Base-by-base conservation (phyloP, 2,329 filamentous ascomycete species). In the Penicillium verrucosum region DNA sequence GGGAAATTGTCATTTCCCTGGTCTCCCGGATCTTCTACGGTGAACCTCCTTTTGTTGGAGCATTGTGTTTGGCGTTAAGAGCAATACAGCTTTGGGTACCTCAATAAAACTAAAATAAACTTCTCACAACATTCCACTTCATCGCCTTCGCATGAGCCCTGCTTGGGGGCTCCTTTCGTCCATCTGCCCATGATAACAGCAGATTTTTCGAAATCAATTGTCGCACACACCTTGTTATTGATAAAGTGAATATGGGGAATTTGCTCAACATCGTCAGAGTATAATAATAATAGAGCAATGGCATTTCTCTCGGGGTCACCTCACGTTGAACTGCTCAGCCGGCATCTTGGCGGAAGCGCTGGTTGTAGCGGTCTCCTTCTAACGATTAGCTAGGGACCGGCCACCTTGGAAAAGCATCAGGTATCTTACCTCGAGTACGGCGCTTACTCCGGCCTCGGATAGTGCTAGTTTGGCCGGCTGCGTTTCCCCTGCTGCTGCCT, bases 351-450 rank as follows among this genome's bases (percentile, higher is more conserved):
- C 58, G 66, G 49, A 73, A 74, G 1, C 70, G 68, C 36, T 68
- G 66, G 34, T 60, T 66, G 53, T 74, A 73, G 30, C 64, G 65
- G 12, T 71, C 67, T 23, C 68, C 70, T 73, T 29, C 16, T 12
- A 16, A 36, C 10, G 11, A 10, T 69, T 40, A 68, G 66, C 46
- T 49, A 25, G 12, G 21, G 14, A 34, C 5, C 11, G 3, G 30
- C 30, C 5, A 14, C 6, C 16, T 23, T 37, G 2, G 25, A 9
- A 16, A 25, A 16, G 21, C 4, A 16, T 18, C 47, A 23, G 2
- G 21, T 25, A 42, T 30, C 62, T 57, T 65, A 73, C 72, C 68
- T 67, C 68, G 60, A 49, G 66, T 66, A 40, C 58, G 67, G 21
- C 72, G 64, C 21, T 56, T 62, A 16, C 58, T 54, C 1, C 66